Base-by-base conservation (phyloP, 371 early-diverging fungal species). In the Funneliformis caledonium region DNA sequence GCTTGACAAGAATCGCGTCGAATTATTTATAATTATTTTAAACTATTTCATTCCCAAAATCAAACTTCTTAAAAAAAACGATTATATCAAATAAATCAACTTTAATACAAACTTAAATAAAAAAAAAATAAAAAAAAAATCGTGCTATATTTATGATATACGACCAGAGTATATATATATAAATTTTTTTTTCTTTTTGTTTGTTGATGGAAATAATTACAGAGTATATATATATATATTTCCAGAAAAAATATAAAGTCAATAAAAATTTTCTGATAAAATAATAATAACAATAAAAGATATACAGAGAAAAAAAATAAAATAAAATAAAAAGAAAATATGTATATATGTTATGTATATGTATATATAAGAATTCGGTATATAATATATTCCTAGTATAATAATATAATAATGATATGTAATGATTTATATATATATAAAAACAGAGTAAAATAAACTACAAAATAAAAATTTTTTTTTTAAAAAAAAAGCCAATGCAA, bases 331-430 rank as follows among this genome's bases (percentile, higher is more conserved):
- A 37, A 67, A 33, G 42, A 16, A 45, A 33, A 69, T 42, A 43
- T 42, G 43, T 42, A 69, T 19, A 45, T 69, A 43, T 42, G 69
- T 69, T 69, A 69, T 69, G 69, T 69, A 69, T 69, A 69, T 69
- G 69, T 69, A 43, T 69, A 69, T 69, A 69, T 69, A 43, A 43
- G n/a, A 31, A 64, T 31, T 31, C 56, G 26, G 33, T 31, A 22
- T 19, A 64, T 64, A 64, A 64, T 64, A 64, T 64, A 64, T 64
- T 26, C 26, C 64, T 12, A 33, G 12, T 64, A 26, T 64, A 64
- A 22, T 26, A 62, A 62, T 62, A 64, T 19, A 11, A 64, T 62
- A 50, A 50, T 62, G 31, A 64, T 64, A 64, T 31, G 64, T 64
- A n/a, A 31, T 31, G 64, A n/a, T 31, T 31, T 64, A 64, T 64